These are phyloP conservation scores for Sporisorium exsertum DNA, from an alignment of 1,284 basidiomycete species.

Conservation along the genomic window DNA sequence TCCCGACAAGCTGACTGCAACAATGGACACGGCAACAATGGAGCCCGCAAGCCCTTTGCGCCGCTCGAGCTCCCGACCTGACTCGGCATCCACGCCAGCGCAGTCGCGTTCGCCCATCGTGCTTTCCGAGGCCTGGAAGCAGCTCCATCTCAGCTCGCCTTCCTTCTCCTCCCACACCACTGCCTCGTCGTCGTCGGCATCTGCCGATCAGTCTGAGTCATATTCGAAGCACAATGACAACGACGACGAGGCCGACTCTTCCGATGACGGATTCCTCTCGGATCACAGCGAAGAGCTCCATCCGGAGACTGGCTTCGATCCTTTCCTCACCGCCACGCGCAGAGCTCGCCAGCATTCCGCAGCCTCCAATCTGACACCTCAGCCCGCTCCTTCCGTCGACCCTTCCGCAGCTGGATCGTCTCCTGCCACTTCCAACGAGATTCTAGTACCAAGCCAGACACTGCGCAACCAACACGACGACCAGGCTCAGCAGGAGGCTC, in stretches of 20 bases:
- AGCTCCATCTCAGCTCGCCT: slow-evolving; percentile 33
- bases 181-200: background rate
- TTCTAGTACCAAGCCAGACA: background rate
- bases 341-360: slow-evolving; percentile 32
- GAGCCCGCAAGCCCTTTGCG: background rate
- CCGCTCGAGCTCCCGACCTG: background rate
- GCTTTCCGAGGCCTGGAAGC: slow-evolving; percentile 45
- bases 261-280: slow-evolving; percentile 45
- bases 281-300: slow-evolving; percentile 45
- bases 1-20: background rate
- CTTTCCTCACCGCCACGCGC: slow-evolving; percentile 40
- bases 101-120: slow-evolving; percentile 36
- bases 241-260: slow-evolving; percentile 33
- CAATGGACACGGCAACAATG: slow-evolving; percentile 3
- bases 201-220: background rate
- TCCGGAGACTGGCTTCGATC: slow-evolving; percentile 50
- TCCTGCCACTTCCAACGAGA: slow-evolving; percentile 29
- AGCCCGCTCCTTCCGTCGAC: slow-evolving; percentile 3
- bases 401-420: slow-evolving; percentile 20
- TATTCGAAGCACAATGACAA: background rate
- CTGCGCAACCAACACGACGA: slow-evolving; percentile 1
- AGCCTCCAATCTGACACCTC: slow-evolving; percentile 18
- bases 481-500: slow-evolving; percentile 15
- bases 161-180: slow-evolving; percentile 8
- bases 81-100: slow-evolving; percentile 4